Conservation (phyloP, 2,329 filamentous ascomycete genomes). For the Westerdykella sp. region DNA sequence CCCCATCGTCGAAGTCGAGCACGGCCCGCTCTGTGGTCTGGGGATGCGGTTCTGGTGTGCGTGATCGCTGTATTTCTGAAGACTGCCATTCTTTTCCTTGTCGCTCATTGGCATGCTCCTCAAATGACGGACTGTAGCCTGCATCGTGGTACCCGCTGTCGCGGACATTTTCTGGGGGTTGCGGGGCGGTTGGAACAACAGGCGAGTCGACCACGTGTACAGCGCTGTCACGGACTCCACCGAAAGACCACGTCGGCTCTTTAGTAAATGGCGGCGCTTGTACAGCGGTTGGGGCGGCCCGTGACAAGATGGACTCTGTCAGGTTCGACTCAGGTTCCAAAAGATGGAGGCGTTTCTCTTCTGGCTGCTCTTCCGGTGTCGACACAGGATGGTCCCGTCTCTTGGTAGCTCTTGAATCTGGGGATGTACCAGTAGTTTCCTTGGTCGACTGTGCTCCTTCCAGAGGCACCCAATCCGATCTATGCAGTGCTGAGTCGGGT, state of each 20-base stretch:
- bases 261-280: background rate
- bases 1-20: slow-evolving; percentile 5
- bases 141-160: slow-evolving; percentile 42
- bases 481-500: too few species aligned
- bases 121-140: slow-evolving; percentile 9
- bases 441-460: slow-evolving; percentile 1
- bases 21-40: slow-evolving; percentile 3
- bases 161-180: slow-evolving; percentile 26
- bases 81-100: background rate
- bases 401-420: slow-evolving; percentile 16
- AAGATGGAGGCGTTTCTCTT: slow-evolving; percentile 31
- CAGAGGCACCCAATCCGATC: background rate
- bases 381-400: slow-evolving; percentile 31
- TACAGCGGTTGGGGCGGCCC: background rate
- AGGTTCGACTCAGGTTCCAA: slow-evolving; percentile 6
- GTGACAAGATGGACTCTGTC: slow-evolving; percentile 1
- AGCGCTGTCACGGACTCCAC: slow-evolving; percentile 41
- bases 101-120: background rate
- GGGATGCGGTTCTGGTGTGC: slow-evolving; percentile 13
- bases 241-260: slow-evolving; percentile 33
- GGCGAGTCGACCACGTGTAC: slow-evolving; percentile 43
- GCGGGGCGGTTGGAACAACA: slow-evolving; percentile 23
- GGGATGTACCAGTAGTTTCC: background rate
- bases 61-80: background rate
- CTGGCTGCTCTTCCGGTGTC: slow-evolving; percentile 25